Evolutionary conservation across 495 filamentous ascomycete genomes (phyloP).

Genomic region (Aeminium ludgeri): DNA sequence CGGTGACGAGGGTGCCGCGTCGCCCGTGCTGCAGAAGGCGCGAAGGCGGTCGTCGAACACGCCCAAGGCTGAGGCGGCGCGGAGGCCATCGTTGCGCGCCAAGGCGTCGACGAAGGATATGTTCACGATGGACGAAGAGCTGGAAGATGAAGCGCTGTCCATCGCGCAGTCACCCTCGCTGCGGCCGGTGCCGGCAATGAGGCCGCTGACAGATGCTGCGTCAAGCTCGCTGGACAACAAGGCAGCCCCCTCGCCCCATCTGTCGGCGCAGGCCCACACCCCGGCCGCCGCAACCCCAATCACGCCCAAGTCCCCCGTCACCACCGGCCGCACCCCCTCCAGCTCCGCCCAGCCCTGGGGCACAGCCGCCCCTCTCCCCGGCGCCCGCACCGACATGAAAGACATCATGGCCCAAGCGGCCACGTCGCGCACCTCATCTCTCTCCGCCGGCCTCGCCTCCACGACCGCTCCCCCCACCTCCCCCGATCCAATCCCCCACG

Average conservation of each 20-base stretch:
- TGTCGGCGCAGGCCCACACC: too few species aligned
- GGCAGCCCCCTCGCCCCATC: too few species aligned
- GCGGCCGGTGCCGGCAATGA: constrained; percentile 11
- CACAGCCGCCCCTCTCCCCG: constrained; percentile 34
- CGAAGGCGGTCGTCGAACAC: constrained; percentile 3
- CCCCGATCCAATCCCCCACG: not conserved
- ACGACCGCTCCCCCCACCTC: constrained; percentile 7
- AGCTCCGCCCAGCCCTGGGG: constrained; percentile 41
- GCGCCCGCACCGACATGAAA: constrained; percentile 54
- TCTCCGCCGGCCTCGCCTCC: constrained; percentile 49
- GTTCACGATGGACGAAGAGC: constrained; percentile 88
- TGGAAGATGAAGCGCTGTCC: constrained; percentile 5
- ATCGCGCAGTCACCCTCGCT: constrained; percentile 7
- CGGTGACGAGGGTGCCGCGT: constrained; percentile 13
- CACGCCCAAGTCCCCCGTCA: constrained; percentile 3
- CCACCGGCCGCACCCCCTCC: constrained; percentile 7
- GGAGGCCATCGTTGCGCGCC: constrained; percentile 43
- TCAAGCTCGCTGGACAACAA: too few species aligned
- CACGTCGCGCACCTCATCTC: constrained; percentile 41
- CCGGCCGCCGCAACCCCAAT: constrained; percentile 6
- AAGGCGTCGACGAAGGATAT: constrained; percentile 54
- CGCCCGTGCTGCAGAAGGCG: constrained; percentile 4
- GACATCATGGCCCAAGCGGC: constrained; percentile 74
- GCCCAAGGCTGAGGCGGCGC: constrained; percentile 3
- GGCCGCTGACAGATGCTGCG: constrained; percentile 4